phyloP scores from a whole-genome alignment of 2,329 filamentous ascomycete species.

The Claviceps digitariae region DNA sequence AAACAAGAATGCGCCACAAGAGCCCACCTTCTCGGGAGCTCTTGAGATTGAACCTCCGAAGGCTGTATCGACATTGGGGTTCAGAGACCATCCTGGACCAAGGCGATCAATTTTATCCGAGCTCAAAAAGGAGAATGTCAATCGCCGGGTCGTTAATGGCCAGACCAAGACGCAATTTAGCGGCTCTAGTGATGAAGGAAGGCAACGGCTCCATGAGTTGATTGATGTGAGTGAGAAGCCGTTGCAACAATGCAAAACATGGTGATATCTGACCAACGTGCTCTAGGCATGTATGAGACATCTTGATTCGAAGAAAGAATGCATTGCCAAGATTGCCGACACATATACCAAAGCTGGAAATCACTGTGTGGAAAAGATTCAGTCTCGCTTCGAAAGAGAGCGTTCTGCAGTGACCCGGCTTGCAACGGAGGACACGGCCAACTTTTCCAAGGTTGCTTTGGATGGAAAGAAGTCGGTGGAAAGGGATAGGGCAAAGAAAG shows the following conservation, averaged over 20 bases:
- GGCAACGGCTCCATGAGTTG: constrained; percentile 3
- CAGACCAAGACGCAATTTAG: background rate
- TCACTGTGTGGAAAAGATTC: constrained; percentile 5
- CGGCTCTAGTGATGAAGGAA: background rate
- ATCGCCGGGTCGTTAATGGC: background rate
- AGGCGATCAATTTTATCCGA: constrained; percentile 1
- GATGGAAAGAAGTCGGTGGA: background rate
- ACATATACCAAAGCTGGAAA: constrained; percentile 2
- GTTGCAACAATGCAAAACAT: background rate
- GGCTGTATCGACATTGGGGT: background rate
- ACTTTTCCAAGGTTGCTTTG: background rate
- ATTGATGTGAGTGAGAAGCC: constrained; percentile 2
- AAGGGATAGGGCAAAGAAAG: background rate
- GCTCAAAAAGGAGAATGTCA: background rate
- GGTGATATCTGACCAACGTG: background rate
- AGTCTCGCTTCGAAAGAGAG: constrained; percentile 4
- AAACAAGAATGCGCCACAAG: background rate
- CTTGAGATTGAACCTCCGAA: background rate
- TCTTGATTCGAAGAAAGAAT: constrained; percentile 1
- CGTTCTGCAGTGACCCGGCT: background rate
- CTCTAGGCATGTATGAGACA: constrained; percentile 1
- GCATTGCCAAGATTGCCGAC: constrained; percentile 2
- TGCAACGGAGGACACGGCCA: background rate
- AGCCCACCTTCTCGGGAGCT: background rate
- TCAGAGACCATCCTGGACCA: background rate